A percentile compares a stretch with the other conserved stretches of the same genome.
These are phyloP conservation scores for Lunularia cruciata DNA, from an alignment of 225 moss, liverwort and hornwort genomes.

Conservation along the genomic window DNA sequence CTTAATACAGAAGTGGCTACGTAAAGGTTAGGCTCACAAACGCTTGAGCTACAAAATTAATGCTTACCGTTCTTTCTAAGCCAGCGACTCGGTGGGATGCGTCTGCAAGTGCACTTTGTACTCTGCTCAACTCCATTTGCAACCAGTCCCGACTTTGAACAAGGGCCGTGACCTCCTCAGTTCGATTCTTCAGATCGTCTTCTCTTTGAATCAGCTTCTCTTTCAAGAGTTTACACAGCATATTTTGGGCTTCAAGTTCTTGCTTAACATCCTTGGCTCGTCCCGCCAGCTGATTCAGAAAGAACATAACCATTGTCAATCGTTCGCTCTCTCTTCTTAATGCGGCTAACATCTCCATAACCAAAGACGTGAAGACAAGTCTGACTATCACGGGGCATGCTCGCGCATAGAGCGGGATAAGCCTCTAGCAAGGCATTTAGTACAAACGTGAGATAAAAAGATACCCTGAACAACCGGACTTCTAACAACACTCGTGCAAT, in stretches of 20 bases:
- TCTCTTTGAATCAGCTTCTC: slow-evolving; percentile 73
- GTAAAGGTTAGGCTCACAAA: neutral
- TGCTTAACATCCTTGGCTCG: slow-evolving; percentile 66
- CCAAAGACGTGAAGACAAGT: no score
- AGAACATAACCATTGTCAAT: no score
- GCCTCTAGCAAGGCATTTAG: no score
- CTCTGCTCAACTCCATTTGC: slow-evolving; percentile 68
- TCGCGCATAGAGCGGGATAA: no score
- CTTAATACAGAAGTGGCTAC: neutral
- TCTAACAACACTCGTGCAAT: no score
- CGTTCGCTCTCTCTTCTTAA: no score
- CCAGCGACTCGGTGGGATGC: slow-evolving; percentile 59
- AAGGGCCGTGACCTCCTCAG: slow-evolving; percentile 58
- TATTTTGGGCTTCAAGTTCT: slow-evolving; percentile 69
- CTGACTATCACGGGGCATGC: no score
- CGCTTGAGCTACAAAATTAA: neutral
- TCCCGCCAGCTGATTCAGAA: slow-evolving; percentile 52
- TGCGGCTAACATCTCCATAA: no score
- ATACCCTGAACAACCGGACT: no score
- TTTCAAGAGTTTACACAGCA: slow-evolving; percentile 71
- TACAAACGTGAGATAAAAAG: neutral
- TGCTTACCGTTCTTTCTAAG: slow-evolving; percentile 35
- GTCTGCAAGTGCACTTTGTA: slow-evolving; percentile 62
- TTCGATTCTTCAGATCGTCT: slow-evolving; percentile 63
- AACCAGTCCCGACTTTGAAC: slow-evolving; percentile 76